Conservation (phyloP, 805 yeast species). For the Ogataea dorogensis region DNA sequence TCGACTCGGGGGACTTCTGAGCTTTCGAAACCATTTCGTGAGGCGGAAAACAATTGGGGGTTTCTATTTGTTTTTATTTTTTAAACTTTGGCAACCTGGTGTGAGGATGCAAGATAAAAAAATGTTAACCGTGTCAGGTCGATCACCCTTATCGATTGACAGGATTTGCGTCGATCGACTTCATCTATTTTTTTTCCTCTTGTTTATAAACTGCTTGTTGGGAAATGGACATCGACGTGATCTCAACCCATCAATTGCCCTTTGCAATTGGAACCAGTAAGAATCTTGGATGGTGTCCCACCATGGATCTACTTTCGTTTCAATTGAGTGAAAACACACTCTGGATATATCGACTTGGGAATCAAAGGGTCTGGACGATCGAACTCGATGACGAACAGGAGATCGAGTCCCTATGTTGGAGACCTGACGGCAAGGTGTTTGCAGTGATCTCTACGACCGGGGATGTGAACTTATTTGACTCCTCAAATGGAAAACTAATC, state of each 20-base stretch:
- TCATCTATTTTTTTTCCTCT: conserved; percentile 2
- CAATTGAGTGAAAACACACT: conserved; percentile 29
- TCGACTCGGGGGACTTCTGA: conserved; percentile 34
- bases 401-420: conserved; percentile 27
- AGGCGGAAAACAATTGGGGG: conserved; percentile 3
- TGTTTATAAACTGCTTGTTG: not conserved
- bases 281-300: conserved; percentile 33
- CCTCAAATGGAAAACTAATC: conserved; percentile 30
- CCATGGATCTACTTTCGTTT: conserved; percentile 35
- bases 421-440: conserved; percentile 35
- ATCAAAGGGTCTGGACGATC: conserved; percentile 35
- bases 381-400: conserved; percentile 22
- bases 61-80: conserved; percentile 16
- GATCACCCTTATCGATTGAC: conserved; percentile 10
- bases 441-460: conserved; percentile 27
- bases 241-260: conserved; percentile 20
- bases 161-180: conserved; percentile 8
- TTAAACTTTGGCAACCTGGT: conserved; percentile 6
- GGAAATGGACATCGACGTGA: conserved; percentile 7
- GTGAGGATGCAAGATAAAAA: conserved; percentile 1
- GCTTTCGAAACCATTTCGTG: conserved; percentile 37
- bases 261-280: conserved; percentile 19
- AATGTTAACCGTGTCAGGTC: conserved; percentile 7
- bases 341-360: conserved; percentile 32
- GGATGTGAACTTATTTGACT: conserved; percentile 27